Evolutionary conservation across 106 monocot species (phyloP).

Genomic region (Dendrobium officinale): DNA sequence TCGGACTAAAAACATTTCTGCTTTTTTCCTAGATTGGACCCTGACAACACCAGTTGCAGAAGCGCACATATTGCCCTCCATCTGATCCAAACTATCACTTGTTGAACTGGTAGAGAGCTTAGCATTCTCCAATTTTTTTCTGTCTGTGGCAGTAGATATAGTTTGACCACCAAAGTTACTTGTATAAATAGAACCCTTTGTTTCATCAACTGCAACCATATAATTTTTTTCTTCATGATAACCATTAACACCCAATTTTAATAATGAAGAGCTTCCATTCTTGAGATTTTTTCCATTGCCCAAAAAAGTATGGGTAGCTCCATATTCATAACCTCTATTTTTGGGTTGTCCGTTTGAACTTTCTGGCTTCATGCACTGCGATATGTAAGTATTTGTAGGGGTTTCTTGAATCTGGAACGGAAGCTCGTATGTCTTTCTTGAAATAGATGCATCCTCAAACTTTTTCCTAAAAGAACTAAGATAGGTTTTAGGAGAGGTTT

Average conservation of each 20-base stretch:
- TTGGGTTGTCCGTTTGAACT: conserved; percentile 28
- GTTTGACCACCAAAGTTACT: conserved; percentile 13
- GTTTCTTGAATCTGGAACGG: conserved; percentile 17
- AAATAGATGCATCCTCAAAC: conserved; percentile 15
- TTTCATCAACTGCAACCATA: conserved; percentile 14
- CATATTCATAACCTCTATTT: conserved; percentile 6
- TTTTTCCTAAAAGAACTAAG: conserved; percentile 28
- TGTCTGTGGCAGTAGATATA: conserved; percentile 8
- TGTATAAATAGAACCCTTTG: conserved; percentile 6
- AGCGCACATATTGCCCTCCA: conserved; percentile 79
- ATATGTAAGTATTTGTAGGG: conserved; percentile 8
- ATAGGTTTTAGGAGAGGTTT: conserved; percentile 50
- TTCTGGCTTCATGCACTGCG: conserved; percentile 9
- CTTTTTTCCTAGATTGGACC: conserved; percentile 92
- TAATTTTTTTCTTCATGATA: conserved; percentile 11
- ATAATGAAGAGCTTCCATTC: conserved; percentile 15
- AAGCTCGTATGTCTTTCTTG: conserved; percentile 7
- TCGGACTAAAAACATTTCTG: conserved; percentile 95
- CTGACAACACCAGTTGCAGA: conserved; percentile 93
- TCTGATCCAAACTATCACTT: conserved; percentile 19
- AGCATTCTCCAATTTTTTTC: conserved; percentile 3
- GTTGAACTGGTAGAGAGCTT: conserved; percentile 18
- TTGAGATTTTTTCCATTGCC: conserved; percentile 20
- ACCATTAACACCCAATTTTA: conserved; percentile 17
- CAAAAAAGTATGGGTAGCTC: conserved; percentile 3